Base-by-base conservation (phyloP, 2,329 filamentous ascomycete genomes). In the Sclerotinia glacialis region DNA sequence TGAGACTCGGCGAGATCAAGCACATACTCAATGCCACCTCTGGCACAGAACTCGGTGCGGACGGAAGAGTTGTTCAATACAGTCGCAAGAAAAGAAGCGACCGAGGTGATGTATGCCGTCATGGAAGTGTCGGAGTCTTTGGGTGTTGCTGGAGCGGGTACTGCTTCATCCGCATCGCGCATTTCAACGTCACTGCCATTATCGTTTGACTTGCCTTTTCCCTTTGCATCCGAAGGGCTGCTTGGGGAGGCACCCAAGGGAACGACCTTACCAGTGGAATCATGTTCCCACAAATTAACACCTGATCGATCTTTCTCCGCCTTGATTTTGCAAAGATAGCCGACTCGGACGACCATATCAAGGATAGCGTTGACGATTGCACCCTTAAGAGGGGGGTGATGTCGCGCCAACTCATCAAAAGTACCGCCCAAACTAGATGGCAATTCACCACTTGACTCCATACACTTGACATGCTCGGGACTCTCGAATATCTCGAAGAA, bases 401-500 rank as follows among this genome's bases (percentile, higher is more conserved):
- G 95, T 50, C 95, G 88, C 63, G 94, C 90, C 67, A 99, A 84
- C 78, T 99, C 95, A 77, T 99, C 95, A 74, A 99, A 97, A 50
- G 89, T 90, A 34, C 85, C 86, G 14, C 95, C 95, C 60, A 99
- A 84, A 49, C 87, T 86, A 40, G 85, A 85, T 12, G 93, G 85
- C 67, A 96, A 82, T 46, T 89, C 87, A 6, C 84, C 81, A 71
- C 97, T 94, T 47, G 83, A 81, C 69, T 91, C 87, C 83, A 99
- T 88, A 70, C 89, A 90, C 72, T 90, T 91, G 67, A 99, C 87
- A 78, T 99, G 96, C 21, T 87, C 85, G 2, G 93, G 88, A 71
- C 92, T 98, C 78, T 97, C 92, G 71, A 99, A 99, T n/a, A 98
- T 92, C 76, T 97, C 92, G 71, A 99, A 90, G 76, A 93, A 98